A percentile compares a stretch with the other conserved stretches of the same genome.
These are phyloP conservation scores for Colletotrichum abscissum DNA, from an alignment of 2,329 filamentous ascomycete species.

Conservation along the genomic window DNA sequence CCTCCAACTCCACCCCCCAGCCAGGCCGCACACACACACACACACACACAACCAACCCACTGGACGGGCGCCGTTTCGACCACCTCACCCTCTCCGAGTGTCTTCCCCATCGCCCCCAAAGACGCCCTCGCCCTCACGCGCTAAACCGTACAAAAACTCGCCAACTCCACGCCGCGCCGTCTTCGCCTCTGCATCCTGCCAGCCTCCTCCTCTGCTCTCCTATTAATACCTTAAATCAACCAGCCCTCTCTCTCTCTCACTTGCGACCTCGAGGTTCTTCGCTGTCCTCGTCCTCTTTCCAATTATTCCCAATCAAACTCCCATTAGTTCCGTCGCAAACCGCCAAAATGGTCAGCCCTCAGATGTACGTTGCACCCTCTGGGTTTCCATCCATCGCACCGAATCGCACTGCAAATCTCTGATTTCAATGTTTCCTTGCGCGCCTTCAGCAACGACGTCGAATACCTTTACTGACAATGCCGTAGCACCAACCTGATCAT, in stretches of 20 bases:
- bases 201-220: not conserved
- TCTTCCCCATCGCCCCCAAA: not conserved
- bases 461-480: slow-evolving; percentile 39
- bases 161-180: slow-evolving; percentile 23
- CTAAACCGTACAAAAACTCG: slow-evolving; percentile 33
- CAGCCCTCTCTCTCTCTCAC: not conserved
- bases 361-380: slow-evolving; percentile 39
- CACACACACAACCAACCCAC: not conserved
- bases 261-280: not conserved
- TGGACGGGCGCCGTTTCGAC: slow-evolving; percentile 25
- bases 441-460: not conserved
- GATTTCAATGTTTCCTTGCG: not conserved
- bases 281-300: not conserved
- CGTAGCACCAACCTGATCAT: slow-evolving; percentile 89
- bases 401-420: slow-evolving; percentile 1
- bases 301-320: not conserved
- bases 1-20: slow-evolving; percentile 18
- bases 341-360: slow-evolving; percentile 42
- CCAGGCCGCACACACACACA: not conserved
- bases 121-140: slow-evolving; percentile 9
- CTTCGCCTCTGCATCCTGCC: slow-evolving; percentile 17
- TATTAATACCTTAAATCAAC: not conserved
- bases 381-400: not conserved
- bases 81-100: slow-evolving; percentile 30
- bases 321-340: not conserved